These are phyloP conservation scores for Paraconiothyrium brasiliense DNA, from an alignment of 2,329 filamentous ascomycete genomes.

Conservation along the genomic window DNA sequence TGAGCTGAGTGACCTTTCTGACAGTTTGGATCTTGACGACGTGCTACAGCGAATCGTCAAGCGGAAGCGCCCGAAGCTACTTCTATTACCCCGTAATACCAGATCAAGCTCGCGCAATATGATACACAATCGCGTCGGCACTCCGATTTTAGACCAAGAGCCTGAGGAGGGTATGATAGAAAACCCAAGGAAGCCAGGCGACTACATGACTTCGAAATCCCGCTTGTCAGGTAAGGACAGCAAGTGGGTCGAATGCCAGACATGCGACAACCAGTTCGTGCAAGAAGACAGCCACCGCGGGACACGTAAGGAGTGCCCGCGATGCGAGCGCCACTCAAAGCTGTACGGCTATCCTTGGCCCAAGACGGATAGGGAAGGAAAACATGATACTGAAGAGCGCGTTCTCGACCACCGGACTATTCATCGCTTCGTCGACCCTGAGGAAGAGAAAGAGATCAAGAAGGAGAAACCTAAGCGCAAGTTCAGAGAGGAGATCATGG, in stretches of 20 bases:
- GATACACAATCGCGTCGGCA: conserved; percentile 37
- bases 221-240: conserved; percentile 80
- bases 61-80: conserved; percentile 39
- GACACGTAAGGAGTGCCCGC: conserved; percentile 84
- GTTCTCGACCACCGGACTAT: conserved; percentile 87
- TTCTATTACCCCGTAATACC: conserved; percentile 41
- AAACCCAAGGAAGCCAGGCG: conserved; percentile 51
- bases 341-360: conserved; percentile 96
- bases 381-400: conserved; percentile 72
- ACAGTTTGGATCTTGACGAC: conserved; percentile 51
- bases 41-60: conserved; percentile 46
- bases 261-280: conserved; percentile 83
- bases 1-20: conserved; percentile 52
- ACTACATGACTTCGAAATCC: conserved; percentile 81
- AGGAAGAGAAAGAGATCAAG: conserved; percentile 62
- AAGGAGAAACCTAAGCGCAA: conserved; percentile 39
- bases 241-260: conserved; percentile 87
- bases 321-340: conserved; percentile 95
- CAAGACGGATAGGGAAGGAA: conserved; percentile 85
- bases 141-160: conserved; percentile 36
- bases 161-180: conserved; percentile 36
- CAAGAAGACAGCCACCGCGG: conserved; percentile 83
- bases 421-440: conserved; percentile 81
- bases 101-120: conserved; percentile 47
- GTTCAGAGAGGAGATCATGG: conserved; percentile 32